Evolutionary conservation across 2,329 filamentous ascomycete species (phyloP), one percentile per base, ranked within the genome.

Genomic region (Knufia fluminis): DNA sequence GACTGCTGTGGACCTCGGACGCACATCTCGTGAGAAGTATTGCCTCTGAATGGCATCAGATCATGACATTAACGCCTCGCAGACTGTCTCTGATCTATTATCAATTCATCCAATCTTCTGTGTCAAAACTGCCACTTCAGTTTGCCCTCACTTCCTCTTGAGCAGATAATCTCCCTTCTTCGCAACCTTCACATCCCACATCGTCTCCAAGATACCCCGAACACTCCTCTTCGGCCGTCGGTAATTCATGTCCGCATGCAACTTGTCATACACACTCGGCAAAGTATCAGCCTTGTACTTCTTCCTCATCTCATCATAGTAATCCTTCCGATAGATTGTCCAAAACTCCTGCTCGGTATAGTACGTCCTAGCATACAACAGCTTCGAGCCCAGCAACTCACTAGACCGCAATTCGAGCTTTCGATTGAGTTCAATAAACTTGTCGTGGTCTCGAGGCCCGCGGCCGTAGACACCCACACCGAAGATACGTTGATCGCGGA

Each of bases 321-420:
- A 46, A 7, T 52, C 31, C n/a, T 52, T 46, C 28, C 58, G 46
- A 45, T 58, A 59, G 40, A 57, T 56, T 1, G 24, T 40, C 56
- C 57, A 59, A 22, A 60, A 60, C 19, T 59, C 57, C 14, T 55
- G 48, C 39, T 82, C 74, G 12, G 74, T 71, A 64, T 88, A 89
- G 67, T 86, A 89, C 0, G 83, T 82, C 59, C 87, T 82, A 3
- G 85, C 84, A 63, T 90, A 90, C 12, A 89, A 70, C 81, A 84
- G 88, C 69, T 90, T 89, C 67, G 82, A 76, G 4, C 85, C 85
- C 6, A 52, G 38, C 4, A 48, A 20, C 45, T 23, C 23, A 12
- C 24, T 35, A 2, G 86, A 75, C 60, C 82, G 81, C 32, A 69
- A 67, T 67, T 89, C 85, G 14, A 89, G 71, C 43, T 73, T 73